phyloP scores from a whole-genome alignment of 148 eudicot species.

The Vaccinium macrocarpon region DNA sequence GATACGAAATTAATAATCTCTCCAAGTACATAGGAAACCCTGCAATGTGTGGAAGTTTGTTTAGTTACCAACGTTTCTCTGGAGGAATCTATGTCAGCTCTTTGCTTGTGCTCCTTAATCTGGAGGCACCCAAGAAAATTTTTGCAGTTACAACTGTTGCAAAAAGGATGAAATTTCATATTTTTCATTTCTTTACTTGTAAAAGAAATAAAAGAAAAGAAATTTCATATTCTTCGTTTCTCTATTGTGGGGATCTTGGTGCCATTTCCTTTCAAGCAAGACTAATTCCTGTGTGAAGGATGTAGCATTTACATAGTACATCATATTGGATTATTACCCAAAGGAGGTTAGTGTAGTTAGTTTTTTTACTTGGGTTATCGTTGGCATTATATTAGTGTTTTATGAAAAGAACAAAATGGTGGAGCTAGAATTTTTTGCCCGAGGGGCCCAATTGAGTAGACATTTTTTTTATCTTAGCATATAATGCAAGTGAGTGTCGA shows the following conservation, averaged over 20 bases:
- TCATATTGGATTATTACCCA: too few relatives aligned
- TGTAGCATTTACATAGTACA: neutral
- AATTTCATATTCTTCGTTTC: neutral
- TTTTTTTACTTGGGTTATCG: neutral
- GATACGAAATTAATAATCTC: neutral
- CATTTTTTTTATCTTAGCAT: too few relatives aligned
- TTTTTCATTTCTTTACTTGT: neutral
- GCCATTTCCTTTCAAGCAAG: neutral
- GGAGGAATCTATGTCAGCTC: neutral
- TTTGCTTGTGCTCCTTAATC: neutral
- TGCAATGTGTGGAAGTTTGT: neutral
- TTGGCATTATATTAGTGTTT: neutral
- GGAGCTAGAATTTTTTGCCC: too few relatives aligned
- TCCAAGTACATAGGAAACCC: neutral
- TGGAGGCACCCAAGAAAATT: neutral
- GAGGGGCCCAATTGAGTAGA: too few relatives aligned
- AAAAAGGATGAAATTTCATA: neutral
- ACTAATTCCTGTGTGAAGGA: neutral
- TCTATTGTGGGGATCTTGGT: neutral
- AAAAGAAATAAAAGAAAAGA: too few relatives aligned
- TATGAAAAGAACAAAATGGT: neutral
- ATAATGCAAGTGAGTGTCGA: too few relatives aligned
- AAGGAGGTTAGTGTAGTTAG: neutral
- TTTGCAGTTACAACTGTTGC: neutral
- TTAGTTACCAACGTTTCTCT: neutral